Evolutionary conservation across 177 flowering plant species (phyloP), one percentile per base, ranked within the genome.

Genomic region (Tripterygium wilfordii): DNA sequence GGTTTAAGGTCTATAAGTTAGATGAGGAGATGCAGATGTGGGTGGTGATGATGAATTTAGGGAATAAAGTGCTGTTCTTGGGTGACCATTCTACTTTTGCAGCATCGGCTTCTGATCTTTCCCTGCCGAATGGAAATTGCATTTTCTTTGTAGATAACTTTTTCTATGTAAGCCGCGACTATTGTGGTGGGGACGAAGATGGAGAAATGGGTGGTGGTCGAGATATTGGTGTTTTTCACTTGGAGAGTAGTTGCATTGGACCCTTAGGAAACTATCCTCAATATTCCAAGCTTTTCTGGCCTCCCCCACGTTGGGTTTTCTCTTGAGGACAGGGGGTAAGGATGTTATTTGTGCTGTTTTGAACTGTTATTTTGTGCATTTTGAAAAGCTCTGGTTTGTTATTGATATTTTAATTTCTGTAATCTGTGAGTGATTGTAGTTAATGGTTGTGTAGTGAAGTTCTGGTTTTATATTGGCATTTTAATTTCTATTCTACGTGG

Each of bases 81-180:
- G 82, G 83, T 13, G 83, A 80, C 33, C 70, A 77, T 60, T 68
- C 81, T 42, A n/a, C 72, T 0, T 83, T 80, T 64, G 70, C 81
- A 2, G 75, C 69, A 6, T 58, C 60, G 5, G 71, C 66, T 26
- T 42, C 56, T 21, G 82, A 77, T 17, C 50, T 83, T 18, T 23
- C 28, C 17, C 62, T 63, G 39, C 53, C 68, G 47, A 69, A 31
- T 48, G 72, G 82, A 45, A 83, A 75, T 58, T 77, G 77, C 26
- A 68, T 83, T 26, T 58, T 65, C 41, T 80, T 76, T 44, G 58
- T 69, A 1, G 74, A 72, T 36, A 67, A 49, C 44, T 51, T 23
- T 37, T 53, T 49, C 29, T 32, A 14, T 38, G 27, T 49, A 20
- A 25, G 23, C 10, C 24, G 20, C 3, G 20, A 17, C 20, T n/a